Percentiles rank a stretch among this genome's conserved stretches.
Evolutionary conservation across 164 flowering plant genomes (phyloP).

Genomic region (Annona squamosa): DNA sequence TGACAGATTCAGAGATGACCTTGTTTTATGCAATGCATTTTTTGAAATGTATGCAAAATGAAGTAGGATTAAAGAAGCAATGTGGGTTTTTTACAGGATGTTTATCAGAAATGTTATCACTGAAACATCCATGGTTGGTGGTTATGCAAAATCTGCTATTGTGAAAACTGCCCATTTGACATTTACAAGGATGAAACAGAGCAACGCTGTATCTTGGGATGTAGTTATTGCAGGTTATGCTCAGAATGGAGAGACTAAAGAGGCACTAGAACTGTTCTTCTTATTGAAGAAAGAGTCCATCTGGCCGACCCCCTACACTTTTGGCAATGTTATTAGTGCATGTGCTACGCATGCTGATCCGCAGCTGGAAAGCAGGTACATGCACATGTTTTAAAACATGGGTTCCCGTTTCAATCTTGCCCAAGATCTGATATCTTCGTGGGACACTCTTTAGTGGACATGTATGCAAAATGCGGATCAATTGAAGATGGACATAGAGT

Average conservation of each 20-base stretch:
- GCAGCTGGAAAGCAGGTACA: slow-evolving; percentile 21
- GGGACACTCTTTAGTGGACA: slow-evolving; percentile 25
- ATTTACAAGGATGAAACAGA: slow-evolving; percentile 18
- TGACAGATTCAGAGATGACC: slow-evolving; percentile 18
- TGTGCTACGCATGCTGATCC: slow-evolving; percentile 22
- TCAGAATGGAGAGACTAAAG: slow-evolving; percentile 20
- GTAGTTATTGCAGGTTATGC: slow-evolving; percentile 25
- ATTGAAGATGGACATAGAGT: slow-evolving; percentile 16
- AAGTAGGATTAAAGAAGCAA: slow-evolving; percentile 18
- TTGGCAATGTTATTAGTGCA: slow-evolving; percentile 19
- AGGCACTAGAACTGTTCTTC: slow-evolving; percentile 20
- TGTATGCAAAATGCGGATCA: slow-evolving; percentile 24
- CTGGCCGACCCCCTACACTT: slow-evolving; percentile 23
- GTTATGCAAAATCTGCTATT: slow-evolving; percentile 21
- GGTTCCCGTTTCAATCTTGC: slow-evolving; percentile 20
- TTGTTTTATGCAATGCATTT: slow-evolving; percentile 20
- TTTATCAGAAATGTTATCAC: slow-evolving; percentile 21
- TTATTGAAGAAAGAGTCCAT: slow-evolving; percentile 18
- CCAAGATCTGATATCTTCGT: slow-evolving; percentile 25
- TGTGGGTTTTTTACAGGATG: slow-evolving; percentile 22
- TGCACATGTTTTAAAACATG: slow-evolving; percentile 21
- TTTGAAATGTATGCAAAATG: slow-evolving; percentile 29
- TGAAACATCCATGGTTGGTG: slow-evolving; percentile 23
- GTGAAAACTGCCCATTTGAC: slow-evolving; percentile 16
- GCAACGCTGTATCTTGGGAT: slow-evolving; percentile 25